Conservation (phyloP, 2,329 filamentous ascomycete species). For the Lasiodiplodia sp. region DNA sequence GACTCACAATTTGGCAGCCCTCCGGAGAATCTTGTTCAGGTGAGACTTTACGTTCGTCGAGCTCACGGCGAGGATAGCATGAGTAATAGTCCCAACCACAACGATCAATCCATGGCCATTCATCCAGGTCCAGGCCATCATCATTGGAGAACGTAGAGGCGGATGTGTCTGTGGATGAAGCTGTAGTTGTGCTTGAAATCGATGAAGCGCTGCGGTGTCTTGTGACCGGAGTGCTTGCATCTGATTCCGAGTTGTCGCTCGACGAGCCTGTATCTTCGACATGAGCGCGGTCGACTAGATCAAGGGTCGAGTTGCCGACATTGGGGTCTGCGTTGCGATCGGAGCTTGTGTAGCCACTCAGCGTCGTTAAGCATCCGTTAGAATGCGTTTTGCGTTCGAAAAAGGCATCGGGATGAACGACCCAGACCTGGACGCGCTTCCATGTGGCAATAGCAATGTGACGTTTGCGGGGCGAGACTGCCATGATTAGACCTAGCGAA, state of each 20-base stretch:
- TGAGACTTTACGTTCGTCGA: slow-evolving; percentile 12
- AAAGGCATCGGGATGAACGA: slow-evolving; percentile 36
- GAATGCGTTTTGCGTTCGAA: slow-evolving; percentile 31
- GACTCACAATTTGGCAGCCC: slow-evolving; percentile 30
- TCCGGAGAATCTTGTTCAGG: background rate
- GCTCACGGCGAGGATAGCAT: slow-evolving; percentile 30
- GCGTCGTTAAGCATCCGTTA: slow-evolving; percentile 8
- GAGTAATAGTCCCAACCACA: slow-evolving; percentile 29
- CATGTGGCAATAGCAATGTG: slow-evolving; percentile 39
- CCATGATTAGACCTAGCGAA: slow-evolving; percentile 35
- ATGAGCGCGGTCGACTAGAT: background rate
- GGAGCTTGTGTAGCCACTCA: background rate
- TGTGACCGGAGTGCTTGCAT: background rate
- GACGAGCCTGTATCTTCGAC: background rate
- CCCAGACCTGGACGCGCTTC: slow-evolving; percentile 37
- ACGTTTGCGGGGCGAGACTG: slow-evolving; percentile 33
- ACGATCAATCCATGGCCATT: slow-evolving; percentile 10
- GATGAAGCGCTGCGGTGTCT: background rate
- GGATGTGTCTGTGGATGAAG: background rate
- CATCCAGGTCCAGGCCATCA: slow-evolving; percentile 1
- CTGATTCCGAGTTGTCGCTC: background rate
- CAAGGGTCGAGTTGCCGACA: background rate
- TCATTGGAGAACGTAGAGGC: slow-evolving; percentile 1
- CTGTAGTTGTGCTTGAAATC: slow-evolving; percentile 1
- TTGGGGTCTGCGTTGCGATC: background rate